Base-by-base conservation (phyloP, 345 rosid species). In the Excoecaria agallocha region DNA sequence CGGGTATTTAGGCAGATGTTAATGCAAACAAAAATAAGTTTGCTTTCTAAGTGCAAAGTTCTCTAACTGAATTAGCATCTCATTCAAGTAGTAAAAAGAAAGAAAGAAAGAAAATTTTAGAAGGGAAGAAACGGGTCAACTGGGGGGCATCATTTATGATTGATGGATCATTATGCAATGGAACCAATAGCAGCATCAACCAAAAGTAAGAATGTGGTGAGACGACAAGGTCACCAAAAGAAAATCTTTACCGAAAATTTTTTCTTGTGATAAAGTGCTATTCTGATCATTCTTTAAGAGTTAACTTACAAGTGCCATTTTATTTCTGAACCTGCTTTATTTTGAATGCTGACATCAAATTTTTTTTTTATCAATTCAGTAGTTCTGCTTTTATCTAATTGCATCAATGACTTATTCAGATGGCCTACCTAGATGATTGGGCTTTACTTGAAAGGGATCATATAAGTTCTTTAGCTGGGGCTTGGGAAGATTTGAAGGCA, bases 401-500 rank as follows among this genome's bases (percentile, higher is more conserved):
- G 51, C 65, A 66, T 20, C 35, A 50, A 49, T 67, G 67, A 78
- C 72, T 82, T 62, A 60, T 72, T 79, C 84, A 96, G 99, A 88
- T 96, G 86, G 82, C 69, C 57, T 71, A 78, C 85, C 94, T 96
- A 56, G 90, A 91, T 70, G 90, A 90, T 70, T 96, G 99, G 98
- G 92, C 89, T 58, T 83, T 80, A 70, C 87, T 91, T 74, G 97
- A 93, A 85, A 86, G 84, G 79, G 95, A 93, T 68, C 96, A 96
- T 78, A 68, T 82, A 61, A 77, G 81, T 78, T 91, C 96, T 71
- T 82, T 96, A 89, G 81, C 87, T 70, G 94, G 93, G 70, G 91
- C 91, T 65, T 85, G 87, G 65, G 89, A 93, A 80, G 98, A 93
- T 89, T 82, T 96, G 73, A 89, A 93, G 85, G 96, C 98, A 3